Conservation (phyloP, 2,329 filamentous ascomycete genomes). For the Exophiala phaeomuriformis region DNA sequence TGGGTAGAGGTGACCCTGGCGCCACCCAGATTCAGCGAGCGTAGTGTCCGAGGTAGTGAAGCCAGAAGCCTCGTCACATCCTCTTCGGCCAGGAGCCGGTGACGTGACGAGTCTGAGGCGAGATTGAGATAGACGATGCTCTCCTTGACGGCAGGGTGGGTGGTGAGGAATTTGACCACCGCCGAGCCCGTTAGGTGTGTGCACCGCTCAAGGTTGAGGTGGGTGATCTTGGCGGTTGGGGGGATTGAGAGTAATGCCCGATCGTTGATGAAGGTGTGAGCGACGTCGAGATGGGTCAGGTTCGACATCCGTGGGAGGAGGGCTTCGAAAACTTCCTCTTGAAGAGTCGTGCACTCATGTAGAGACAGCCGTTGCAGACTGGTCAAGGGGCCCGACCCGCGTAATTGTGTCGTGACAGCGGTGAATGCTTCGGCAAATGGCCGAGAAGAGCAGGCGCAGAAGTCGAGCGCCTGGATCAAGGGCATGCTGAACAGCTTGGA, state of each 20-base stretch:
- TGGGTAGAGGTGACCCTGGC: conserved; percentile 61
- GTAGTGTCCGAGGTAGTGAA: conserved; percentile 57
- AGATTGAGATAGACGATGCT: conserved; percentile 65
- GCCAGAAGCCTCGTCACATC: conserved; percentile 61
- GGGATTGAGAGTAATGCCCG: conserved; percentile 64
- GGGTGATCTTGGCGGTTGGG: conserved; percentile 62
- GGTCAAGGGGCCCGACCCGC: conserved; percentile 41
- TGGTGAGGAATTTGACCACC: conserved; percentile 63
- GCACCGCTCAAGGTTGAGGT: conserved; percentile 72
- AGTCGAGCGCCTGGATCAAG: conserved; percentile 61
- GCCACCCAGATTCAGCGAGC: conserved; percentile 68
- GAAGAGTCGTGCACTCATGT: conserved; percentile 69
- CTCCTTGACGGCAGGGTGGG: conserved; percentile 60
- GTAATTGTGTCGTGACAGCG: conserved; percentile 41
- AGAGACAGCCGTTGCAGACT: conserved; percentile 62
- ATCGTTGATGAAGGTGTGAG: conserved; percentile 68
- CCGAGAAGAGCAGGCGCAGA: conserved; percentile 66
- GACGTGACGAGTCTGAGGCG: conserved; percentile 62
- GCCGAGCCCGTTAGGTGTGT: conserved; percentile 58
- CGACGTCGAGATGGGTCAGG: conserved; percentile 72
- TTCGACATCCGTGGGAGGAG: conserved; percentile 62
- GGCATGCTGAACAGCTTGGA: conserved; percentile 63
- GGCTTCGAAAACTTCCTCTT: conserved; percentile 58
- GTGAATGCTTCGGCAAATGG: conserved; percentile 61
- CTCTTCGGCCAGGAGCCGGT: conserved; percentile 60